A percentile compares a stretch with the other conserved stretches of the same genome.
phyloP scores from a whole-genome alignment of 441 rosid species.

The Erodium trifolium region DNA sequence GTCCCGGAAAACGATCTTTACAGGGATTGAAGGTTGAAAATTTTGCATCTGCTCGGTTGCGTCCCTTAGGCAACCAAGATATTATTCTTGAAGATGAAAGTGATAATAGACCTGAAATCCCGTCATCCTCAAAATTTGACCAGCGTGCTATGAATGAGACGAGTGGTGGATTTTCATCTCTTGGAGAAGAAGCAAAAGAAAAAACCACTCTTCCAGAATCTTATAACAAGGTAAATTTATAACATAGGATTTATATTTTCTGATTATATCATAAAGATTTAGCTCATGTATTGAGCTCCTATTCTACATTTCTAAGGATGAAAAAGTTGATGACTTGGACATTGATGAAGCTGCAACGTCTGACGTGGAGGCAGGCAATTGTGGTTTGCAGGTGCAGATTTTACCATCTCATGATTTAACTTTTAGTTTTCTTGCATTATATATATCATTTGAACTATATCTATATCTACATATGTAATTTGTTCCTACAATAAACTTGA shows the following conservation, averaged over 20 bases:
- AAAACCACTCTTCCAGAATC: constrained; percentile 32
- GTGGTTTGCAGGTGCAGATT: constrained; percentile 66
- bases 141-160: constrained; percentile 41
- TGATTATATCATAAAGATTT: background rate
- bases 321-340: constrained; percentile 28
- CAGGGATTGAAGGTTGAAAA: constrained; percentile 21
- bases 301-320: constrained; percentile 32
- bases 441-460: background rate
- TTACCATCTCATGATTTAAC: constrained; percentile 4
- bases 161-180: constrained; percentile 29
- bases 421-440: background rate
- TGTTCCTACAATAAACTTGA: too few species aligned
- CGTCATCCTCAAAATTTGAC: constrained; percentile 31
- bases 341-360: constrained; percentile 43
- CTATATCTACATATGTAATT: too few species aligned
- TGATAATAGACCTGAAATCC: constrained; percentile 32
- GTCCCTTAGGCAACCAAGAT: constrained; percentile 18
- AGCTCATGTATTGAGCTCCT: constrained; percentile 15
- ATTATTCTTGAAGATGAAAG: constrained; percentile 23
- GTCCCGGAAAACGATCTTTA: constrained; percentile 11
- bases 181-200: constrained; percentile 23
- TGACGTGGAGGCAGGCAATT: constrained; percentile 74
- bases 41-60: constrained; percentile 24
- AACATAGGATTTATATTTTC: constrained; percentile 8
- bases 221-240: constrained; percentile 39